A percentile compares a stretch with the other conserved stretches of the same genome.
These are phyloP conservation scores for Cardamine occulta DNA, from an alignment of 345 rosid species.

Conservation along the genomic window DNA sequence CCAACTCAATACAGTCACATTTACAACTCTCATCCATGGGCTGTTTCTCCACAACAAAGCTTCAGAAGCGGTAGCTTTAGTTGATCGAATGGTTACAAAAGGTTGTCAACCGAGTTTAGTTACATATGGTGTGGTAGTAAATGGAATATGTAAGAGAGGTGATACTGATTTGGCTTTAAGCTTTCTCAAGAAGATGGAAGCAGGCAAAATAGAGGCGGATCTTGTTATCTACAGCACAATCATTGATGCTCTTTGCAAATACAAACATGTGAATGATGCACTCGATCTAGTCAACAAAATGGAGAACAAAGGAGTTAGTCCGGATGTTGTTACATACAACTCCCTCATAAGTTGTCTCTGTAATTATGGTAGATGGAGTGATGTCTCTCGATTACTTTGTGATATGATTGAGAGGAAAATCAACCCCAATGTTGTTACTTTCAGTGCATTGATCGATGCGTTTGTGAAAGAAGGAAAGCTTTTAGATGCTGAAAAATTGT, in stretches of 20 bases:
- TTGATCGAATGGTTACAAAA: neutral
- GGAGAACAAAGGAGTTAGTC: neutral
- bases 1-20: neutral
- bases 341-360: neutral
- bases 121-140: neutral
- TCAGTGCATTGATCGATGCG: neutral
- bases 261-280: neutral
- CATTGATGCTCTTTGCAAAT: neutral
- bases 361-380: neutral
- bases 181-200: neutral
- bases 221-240: neutral
- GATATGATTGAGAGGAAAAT: neutral
- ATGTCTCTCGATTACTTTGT: neutral
- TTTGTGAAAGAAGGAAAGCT: neutral
- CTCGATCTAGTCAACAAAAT: neutral
- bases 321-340: neutral
- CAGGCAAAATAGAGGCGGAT: neutral
- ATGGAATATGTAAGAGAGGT: too few species aligned
- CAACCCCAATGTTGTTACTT: neutral
- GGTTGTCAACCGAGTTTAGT: neutral
- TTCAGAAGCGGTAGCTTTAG: neutral
- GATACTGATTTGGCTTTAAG: neutral
- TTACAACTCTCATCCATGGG: neutral
- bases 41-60: neutral
- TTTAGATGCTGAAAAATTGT: neutral